These are phyloP conservation scores for Schizochytrium sp. DNA, from an alignment of 108 stramenopile species.

Conservation along the genomic window DNA sequence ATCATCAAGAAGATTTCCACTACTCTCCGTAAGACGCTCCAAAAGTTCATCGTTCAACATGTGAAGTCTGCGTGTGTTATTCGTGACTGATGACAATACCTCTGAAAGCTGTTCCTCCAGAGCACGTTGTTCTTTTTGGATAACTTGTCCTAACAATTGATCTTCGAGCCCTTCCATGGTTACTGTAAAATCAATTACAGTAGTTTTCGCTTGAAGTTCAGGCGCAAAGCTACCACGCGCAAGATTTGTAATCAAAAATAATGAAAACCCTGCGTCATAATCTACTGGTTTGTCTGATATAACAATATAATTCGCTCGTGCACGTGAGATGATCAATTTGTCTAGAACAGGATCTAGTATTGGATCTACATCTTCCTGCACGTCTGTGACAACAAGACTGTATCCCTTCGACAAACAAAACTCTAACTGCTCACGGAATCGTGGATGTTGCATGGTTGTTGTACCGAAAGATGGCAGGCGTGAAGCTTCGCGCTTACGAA, in stretches of 20 bases:
- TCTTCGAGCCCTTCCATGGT: conserved; percentile 74
- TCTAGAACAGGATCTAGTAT: conserved; percentile 72
- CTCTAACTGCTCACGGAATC: conserved; percentile 72
- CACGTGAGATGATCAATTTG: conserved; percentile 68
- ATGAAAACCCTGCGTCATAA: conserved; percentile 70
- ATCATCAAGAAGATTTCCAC: conserved; percentile 75
- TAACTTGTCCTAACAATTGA: conserved; percentile 74
- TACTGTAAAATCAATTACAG: conserved; percentile 77
- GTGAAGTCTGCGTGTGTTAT: conserved; percentile 69
- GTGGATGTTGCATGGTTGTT: conserved; percentile 63
- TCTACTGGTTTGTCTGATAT: conserved; percentile 70
- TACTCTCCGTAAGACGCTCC: conserved; percentile 70
- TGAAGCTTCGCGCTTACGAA: conserved; percentile 64
- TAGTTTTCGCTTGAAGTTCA: conserved; percentile 73
- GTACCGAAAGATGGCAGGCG: conserved; percentile 65
- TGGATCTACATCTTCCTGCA: conserved; percentile 74
- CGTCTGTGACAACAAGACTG: conserved; percentile 66
- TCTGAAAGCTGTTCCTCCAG: conserved; percentile 72
- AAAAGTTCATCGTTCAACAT: conserved; percentile 68
- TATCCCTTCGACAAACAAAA: conserved; percentile 71
- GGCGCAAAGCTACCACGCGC: conserved; percentile 74
- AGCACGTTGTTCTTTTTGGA: conserved; percentile 71
- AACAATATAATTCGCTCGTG: conserved; percentile 68
- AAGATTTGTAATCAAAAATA: conserved; percentile 77
- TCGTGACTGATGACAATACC: conserved; percentile 71